A percentile compares a stretch with the other conserved stretches of the same genome.
Evolutionary conservation across 192 early-diverging fungal species (phyloP).

Genomic region (Neocallimastix lanati): DNA sequence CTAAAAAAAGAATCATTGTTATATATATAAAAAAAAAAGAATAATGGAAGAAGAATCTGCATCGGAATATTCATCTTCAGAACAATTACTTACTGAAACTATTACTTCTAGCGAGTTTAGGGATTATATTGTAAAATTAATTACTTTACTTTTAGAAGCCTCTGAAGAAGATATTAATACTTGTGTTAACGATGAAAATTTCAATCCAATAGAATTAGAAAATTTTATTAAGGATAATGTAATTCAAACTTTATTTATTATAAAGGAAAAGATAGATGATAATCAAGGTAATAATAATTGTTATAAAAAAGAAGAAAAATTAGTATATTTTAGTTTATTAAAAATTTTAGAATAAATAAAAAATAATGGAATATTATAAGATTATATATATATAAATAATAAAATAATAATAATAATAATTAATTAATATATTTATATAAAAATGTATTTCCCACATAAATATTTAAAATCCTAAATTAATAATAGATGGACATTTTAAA

Average conservation of each 20-base stretch:
- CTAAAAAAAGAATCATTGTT: too few species aligned
- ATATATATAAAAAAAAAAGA: too few species aligned
- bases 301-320: too few species aligned
- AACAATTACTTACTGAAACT: background rate
- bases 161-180: background rate
- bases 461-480: too few species aligned
- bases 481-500: background rate
- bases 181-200: background rate
- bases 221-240: background rate
- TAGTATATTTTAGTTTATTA: too few species aligned
- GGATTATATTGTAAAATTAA: background rate
- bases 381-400: too few species aligned
- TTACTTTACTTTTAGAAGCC: background rate
- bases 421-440: too few species aligned
- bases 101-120: background rate
- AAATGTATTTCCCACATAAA: too few species aligned
- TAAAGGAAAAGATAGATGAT: background rate
- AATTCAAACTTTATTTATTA: background rate
- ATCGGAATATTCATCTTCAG: background rate
- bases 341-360: too few species aligned
- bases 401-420: too few species aligned
- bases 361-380: too few species aligned
- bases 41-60: background rate
- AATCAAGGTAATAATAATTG: background rate
- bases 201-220: background rate